Conservation (phyloP, 495 filamentous ascomycete species). For the Rhypophila decipiens region DNA sequence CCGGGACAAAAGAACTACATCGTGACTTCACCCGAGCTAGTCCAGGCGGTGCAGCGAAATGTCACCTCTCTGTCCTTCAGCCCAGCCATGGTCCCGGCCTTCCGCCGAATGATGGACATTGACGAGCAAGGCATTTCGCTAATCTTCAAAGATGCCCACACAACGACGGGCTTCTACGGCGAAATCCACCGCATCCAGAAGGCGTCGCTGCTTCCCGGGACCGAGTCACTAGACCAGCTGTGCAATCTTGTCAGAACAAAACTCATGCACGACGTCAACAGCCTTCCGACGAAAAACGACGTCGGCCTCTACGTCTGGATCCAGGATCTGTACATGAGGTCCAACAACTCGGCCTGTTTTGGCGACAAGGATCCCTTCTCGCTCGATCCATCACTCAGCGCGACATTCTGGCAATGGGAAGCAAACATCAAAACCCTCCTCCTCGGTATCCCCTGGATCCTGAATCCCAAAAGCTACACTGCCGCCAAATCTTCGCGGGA, state of each 20-base stretch:
- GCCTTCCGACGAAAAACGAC: not conserved
- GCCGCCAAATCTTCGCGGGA: not conserved
- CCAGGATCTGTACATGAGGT: not conserved
- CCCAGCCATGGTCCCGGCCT: not conserved
- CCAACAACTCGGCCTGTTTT: not conserved
- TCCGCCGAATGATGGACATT: not conserved
- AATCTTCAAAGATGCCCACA: not conserved
- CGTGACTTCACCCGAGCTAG: not conserved
- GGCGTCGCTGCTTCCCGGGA: not conserved
- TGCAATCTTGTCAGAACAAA: not conserved
- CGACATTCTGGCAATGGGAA: not conserved
- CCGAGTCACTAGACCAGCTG: not conserved
- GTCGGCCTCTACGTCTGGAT: not conserved
- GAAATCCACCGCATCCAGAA: not conserved
- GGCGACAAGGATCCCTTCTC: not conserved
- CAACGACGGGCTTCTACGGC: not conserved
- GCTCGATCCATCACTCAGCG: not conserved
- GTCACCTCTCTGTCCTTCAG: not conserved
- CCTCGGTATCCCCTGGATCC: not conserved
- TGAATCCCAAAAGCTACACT: not conserved
- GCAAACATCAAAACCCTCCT: not conserved
- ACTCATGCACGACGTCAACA: not conserved
- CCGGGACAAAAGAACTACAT: not conserved
- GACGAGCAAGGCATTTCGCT: not conserved
- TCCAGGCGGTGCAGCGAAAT: not conserved